Percentiles rank a stretch among this genome's conserved stretches.
phyloP scores from a whole-genome alignment of 495 filamentous ascomycete genomes.

The Apiosordaria backusii region DNA sequence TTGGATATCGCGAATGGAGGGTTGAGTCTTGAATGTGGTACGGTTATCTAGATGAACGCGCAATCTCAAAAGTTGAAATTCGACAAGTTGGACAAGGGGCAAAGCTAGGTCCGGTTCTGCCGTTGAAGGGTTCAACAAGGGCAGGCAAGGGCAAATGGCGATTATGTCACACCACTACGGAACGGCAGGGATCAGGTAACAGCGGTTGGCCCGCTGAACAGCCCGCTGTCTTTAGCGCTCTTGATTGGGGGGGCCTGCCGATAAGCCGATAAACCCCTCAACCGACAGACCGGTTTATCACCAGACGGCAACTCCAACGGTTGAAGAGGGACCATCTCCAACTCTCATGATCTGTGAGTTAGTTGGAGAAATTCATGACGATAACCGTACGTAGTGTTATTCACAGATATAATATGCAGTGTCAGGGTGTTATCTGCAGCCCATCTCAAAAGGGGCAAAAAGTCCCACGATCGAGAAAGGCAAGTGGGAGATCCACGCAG shows the following conservation, averaged over 20 bases:
- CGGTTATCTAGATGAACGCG: not conserved
- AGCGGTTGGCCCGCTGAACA: not conserved
- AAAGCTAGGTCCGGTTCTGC: not conserved
- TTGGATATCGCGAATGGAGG: constrained; percentile 12
- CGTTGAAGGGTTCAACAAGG: not conserved
- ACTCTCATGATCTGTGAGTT: not conserved
- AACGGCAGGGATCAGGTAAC: not conserved
- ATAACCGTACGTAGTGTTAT: not conserved
- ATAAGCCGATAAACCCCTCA: constrained; percentile 8
- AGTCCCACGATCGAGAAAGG: constrained; percentile 11
- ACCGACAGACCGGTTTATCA: not conserved
- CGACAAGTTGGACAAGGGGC: not conserved
- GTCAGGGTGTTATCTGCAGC: constrained; percentile 16
- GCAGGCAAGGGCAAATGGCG: not conserved
- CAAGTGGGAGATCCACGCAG: not conserved
- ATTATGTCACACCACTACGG: constrained; percentile 3
- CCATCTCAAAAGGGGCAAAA: constrained; percentile 23
- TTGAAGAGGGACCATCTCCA: too few species aligned
- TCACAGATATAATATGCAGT: constrained; percentile 1
- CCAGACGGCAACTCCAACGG: not conserved
- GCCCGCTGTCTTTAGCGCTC: not conserved
- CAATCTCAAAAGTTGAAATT: not conserved
- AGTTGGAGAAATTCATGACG: not conserved
- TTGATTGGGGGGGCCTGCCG: not conserved
- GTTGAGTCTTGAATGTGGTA: not conserved